A percentile compares a stretch with the other conserved stretches of the same genome.
Evolutionary conservation across 2,329 filamentous ascomycete species (phyloP).

Genomic region (Keithomyces neogunnii): DNA sequence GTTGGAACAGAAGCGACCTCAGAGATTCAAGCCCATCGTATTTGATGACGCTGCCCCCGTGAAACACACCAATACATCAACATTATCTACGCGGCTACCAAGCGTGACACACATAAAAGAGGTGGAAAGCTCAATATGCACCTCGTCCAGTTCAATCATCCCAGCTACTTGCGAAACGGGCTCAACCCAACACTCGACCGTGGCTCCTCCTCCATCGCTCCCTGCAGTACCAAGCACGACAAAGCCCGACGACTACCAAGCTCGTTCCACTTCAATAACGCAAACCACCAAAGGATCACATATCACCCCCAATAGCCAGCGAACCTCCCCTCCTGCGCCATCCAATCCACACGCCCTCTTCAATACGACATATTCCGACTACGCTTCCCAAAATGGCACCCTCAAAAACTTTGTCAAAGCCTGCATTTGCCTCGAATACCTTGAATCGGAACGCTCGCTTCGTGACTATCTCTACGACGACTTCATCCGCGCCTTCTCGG

Average conservation of each 20-base stretch:
- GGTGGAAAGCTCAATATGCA: conserved; percentile 16
- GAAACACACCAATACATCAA: background rate
- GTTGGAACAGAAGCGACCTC: conserved; percentile 6
- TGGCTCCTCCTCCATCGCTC: background rate
- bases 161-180: conserved; percentile 14
- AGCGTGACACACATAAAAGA: conserved; percentile 11
- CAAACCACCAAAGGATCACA: background rate
- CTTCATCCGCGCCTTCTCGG: conserved; percentile 37
- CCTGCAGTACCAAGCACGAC: background rate
- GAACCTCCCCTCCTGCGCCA: background rate
- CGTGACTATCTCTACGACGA: conserved; percentile 42
- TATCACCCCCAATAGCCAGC: background rate
- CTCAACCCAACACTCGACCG: conserved; percentile 2
- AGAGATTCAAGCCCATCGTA: conserved; percentile 18
- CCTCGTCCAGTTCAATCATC: conserved; percentile 21
- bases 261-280: background rate
- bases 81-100: conserved; percentile 11
- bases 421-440: conserved; percentile 32
- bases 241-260: background rate
- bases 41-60: conserved; percentile 10
- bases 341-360: conserved; percentile 30
- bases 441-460: conserved; percentile 24
- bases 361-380: conserved; percentile 34
- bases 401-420: conserved; percentile 34
- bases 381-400: conserved; percentile 29